These are phyloP conservation scores for Phoma sp. DNA, from an alignment of 2,329 filamentous ascomycete genomes.

Conservation along the genomic window DNA sequence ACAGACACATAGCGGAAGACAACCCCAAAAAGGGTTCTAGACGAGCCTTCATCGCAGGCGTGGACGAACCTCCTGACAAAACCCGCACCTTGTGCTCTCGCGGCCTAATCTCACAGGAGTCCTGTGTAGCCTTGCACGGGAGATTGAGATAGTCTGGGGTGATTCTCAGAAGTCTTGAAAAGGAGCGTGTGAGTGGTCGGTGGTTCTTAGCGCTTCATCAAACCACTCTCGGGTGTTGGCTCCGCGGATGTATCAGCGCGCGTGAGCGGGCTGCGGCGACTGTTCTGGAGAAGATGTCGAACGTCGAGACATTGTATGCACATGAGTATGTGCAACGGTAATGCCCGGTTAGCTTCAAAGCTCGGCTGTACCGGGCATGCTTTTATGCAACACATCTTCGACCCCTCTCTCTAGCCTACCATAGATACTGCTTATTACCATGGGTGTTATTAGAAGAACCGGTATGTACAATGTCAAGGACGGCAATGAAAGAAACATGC, in stretches of 20 bases:
- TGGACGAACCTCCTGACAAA: conserved; percentile 11
- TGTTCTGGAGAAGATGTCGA: neutral
- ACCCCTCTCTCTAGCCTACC: neutral
- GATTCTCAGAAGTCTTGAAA: conserved; percentile 3
- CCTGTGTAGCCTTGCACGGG: conserved; percentile 7
- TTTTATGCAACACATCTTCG: neutral
- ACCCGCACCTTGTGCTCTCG: neutral
- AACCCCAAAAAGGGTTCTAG: conserved; percentile 1
- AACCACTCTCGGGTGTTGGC: neutral
- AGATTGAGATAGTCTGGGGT: conserved; percentile 5
- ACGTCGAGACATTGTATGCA: neutral
- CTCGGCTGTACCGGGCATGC: no score
- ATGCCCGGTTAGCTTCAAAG: no score
- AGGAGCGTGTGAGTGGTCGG: conserved; percentile 8
- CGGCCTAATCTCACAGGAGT: neutral
- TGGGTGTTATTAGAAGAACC: no score
- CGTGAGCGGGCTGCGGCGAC: neutral
- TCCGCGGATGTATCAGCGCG: neutral
- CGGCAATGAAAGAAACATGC: no score
- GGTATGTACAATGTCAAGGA: neutral
- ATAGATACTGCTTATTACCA: no score
- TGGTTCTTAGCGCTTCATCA: neutral
- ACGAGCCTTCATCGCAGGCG: neutral
- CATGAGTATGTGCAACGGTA: no score
- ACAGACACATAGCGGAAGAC: neutral